Conservation (phyloP, 352 stramenopile species). For the Pythium chondricola region DNA sequence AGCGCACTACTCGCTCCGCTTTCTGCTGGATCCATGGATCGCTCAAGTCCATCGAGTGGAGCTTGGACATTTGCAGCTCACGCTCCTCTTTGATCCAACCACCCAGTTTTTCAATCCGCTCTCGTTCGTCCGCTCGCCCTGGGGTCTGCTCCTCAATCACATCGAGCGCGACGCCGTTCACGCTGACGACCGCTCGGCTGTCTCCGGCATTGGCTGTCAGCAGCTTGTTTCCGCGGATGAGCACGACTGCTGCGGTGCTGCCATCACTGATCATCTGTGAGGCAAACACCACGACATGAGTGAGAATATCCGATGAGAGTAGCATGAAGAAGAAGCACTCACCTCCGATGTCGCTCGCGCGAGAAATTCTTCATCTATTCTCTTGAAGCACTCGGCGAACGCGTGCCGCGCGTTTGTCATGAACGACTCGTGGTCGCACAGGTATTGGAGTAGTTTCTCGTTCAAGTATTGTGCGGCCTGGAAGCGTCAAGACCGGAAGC, state of each 20-base stretch:
- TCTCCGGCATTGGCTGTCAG: constrained; percentile 87
- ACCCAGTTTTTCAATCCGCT: constrained; percentile 62
- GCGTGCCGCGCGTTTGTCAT: constrained; percentile 45
- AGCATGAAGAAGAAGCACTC: background rate
- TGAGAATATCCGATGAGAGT: background rate
- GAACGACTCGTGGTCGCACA: constrained; percentile 68
- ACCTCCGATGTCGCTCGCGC: constrained; percentile 53
- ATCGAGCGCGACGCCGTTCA: constrained; percentile 69
- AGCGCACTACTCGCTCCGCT: constrained; percentile 74
- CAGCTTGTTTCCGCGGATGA: constrained; percentile 77
- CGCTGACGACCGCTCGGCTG: constrained; percentile 77
- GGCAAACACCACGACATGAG: background rate
- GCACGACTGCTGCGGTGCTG: constrained; percentile 70
- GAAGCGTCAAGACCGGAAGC: background rate
- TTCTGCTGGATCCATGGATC: constrained; percentile 81
- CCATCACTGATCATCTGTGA: constrained; percentile 55
- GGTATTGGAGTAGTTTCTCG: constrained; percentile 57
- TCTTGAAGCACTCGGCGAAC: constrained; percentile 70
- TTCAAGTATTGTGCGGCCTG: constrained; percentile 76
- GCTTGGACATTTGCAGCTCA: constrained; percentile 82
- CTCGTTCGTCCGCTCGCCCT: constrained; percentile 60
- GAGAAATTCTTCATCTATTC: constrained; percentile 78
- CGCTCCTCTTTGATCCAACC: constrained; percentile 82
- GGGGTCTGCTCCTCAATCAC: constrained; percentile 87
- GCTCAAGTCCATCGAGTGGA: constrained; percentile 86